phyloP scores from a whole-genome alignment of 106 monocot genomes.

The Platanthera guangdongensis region DNA sequence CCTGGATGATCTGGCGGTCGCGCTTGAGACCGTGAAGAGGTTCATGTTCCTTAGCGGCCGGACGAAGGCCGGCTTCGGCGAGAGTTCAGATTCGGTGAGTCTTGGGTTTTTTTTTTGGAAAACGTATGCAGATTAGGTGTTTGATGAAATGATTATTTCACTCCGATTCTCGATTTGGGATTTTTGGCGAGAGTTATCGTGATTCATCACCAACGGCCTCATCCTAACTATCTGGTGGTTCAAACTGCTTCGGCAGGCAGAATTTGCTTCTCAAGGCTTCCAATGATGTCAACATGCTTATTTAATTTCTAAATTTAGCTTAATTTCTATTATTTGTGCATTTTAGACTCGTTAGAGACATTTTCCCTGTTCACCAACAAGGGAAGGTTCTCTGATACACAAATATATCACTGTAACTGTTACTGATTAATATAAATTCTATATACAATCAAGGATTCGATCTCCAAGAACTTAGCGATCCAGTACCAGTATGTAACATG shows the following conservation, averaged over 20 bases:
- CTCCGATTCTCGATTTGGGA: not conserved
- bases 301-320: not conserved
- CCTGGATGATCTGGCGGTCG: slow-evolving; percentile 29
- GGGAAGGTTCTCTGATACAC: not conserved
- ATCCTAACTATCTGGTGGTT: not conserved
- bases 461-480: slow-evolving; percentile 23
- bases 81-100: not conserved
- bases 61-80: not conserved
- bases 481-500: slow-evolving; percentile 80
- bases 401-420: not conserved
- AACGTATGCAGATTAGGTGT: not conserved
- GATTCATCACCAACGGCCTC: not conserved
- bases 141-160: not conserved
- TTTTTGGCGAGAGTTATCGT: not conserved
- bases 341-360: not conserved
- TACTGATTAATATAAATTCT: slow-evolving; percentile 7
- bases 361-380: not conserved
- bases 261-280: not conserved
- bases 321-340: not conserved
- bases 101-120: not conserved
- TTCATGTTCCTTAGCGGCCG: slow-evolving; percentile 28
- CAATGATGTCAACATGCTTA: not conserved
- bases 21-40: slow-evolving; percentile 42
- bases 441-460: slow-evolving; percentile 31
- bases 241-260: not conserved